Evolutionary conservation across 2,329 filamentous ascomycete genomes (phyloP).

Genomic region (Trichoderma arundinaceum): DNA sequence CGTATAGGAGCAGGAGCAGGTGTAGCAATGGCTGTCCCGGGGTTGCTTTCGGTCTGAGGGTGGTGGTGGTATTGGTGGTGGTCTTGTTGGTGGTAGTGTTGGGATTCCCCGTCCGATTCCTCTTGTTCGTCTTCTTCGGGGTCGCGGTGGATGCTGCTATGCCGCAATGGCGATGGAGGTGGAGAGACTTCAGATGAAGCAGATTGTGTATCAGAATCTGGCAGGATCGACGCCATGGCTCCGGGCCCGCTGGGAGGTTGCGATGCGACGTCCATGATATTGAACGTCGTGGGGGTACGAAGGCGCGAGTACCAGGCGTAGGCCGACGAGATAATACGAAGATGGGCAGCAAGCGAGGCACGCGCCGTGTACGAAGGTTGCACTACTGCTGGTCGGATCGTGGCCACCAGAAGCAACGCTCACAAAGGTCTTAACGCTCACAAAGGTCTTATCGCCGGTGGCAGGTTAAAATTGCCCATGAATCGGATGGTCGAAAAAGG

Average conservation of each 20-base stretch:
- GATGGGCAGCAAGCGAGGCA: slow-evolving; percentile 22
- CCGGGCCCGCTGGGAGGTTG: slow-evolving; percentile 30
- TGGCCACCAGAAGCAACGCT: slow-evolving; percentile 25
- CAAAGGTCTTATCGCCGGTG: slow-evolving; percentile 35
- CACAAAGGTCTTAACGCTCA: slow-evolving; percentile 20
- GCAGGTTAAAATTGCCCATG: slow-evolving; percentile 31
- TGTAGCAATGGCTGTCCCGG: neutral
- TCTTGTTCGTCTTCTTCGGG: neutral
- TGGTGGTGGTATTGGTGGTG: slow-evolving; percentile 12
- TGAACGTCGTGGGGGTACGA: slow-evolving; percentile 30
- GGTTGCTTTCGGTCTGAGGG: slow-evolving; percentile 2
- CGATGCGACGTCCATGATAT: slow-evolving; percentile 37
- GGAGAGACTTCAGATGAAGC: slow-evolving; percentile 45
- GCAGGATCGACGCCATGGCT: slow-evolving; percentile 32
- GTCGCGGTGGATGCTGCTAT: slow-evolving; percentile 9
- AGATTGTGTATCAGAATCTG: slow-evolving; percentile 47
- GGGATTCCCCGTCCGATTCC: slow-evolving; percentile 16
- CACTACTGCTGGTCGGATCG: neutral
- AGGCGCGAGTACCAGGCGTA: slow-evolving; percentile 18
- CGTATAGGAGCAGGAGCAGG: slow-evolving; percentile 6
- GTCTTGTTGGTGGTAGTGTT: slow-evolving; percentile 17
- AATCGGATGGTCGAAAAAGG: slow-evolving; percentile 29
- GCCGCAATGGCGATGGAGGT: slow-evolving; percentile 28
- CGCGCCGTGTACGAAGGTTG: neutral
- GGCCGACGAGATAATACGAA: slow-evolving; percentile 21